Conservation (phyloP, 441 rosid species). For the Geranium incanum region DNA sequence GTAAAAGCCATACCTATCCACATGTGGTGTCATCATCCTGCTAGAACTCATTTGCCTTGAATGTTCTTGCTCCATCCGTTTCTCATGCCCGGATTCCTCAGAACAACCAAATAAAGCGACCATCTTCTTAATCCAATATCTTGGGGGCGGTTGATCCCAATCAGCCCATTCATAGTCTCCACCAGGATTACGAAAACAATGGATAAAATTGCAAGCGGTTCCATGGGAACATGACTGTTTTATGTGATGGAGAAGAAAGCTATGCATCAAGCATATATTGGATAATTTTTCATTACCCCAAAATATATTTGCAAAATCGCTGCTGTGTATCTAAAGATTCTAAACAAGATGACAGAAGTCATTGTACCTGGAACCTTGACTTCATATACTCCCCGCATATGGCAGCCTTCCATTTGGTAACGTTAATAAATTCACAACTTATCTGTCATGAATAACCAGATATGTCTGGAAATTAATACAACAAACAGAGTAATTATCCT, state of each 20-base stretch:
- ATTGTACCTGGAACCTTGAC: slow-evolving; percentile 54
- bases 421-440: slow-evolving; percentile 75
- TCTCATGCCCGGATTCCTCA: slow-evolving; percentile 36
- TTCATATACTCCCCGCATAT: slow-evolving; percentile 95
- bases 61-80: slow-evolving; percentile 32
- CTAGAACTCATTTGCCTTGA: slow-evolving; percentile 25
- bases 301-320: background rate
- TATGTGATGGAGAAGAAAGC: slow-evolving; percentile 13
- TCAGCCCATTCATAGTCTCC: slow-evolving; percentile 99
- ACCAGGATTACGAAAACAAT: slow-evolving; percentile 92
- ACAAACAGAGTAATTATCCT: slow-evolving; percentile 7
- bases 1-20: slow-evolving; percentile 33
- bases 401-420: slow-evolving; percentile 85
- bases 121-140: slow-evolving; percentile 81
- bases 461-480: slow-evolving; percentile 10
- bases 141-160: slow-evolving; percentile 83
- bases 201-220: slow-evolving; percentile 84
- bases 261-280: slow-evolving; percentile 7
- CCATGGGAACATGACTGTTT: slow-evolving; percentile 86
- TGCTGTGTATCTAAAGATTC: background rate
- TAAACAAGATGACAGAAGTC: background rate
- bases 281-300: background rate
- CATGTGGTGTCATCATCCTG: slow-evolving; percentile 27
- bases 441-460: slow-evolving; percentile 39
- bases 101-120: slow-evolving; percentile 66